These are phyloP conservation scores for Vitis labrusca DNA, from an alignment of 164 flowering plant species.

Conservation along the genomic window DNA sequence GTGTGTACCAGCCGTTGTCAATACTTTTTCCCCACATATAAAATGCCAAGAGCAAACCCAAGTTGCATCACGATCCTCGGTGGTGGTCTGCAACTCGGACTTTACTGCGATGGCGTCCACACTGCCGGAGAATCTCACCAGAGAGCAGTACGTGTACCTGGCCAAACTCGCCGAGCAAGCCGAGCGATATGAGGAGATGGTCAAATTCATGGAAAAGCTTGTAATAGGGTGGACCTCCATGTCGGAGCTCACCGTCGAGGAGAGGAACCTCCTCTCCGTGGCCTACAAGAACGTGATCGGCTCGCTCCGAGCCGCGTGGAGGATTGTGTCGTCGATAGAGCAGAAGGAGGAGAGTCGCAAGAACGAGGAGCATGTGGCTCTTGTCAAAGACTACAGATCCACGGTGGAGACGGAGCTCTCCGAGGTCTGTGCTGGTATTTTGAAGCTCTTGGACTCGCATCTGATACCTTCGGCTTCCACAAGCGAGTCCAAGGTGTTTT, in stretches of 20 bases:
- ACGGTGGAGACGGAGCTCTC: conserved; percentile 63
- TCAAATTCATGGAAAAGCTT: conserved; percentile 68
- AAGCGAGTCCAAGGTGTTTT: conserved; percentile 74
- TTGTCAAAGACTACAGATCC: conserved; percentile 67
- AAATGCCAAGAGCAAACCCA: too few relatives aligned
- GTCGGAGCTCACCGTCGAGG: conserved; percentile 74
- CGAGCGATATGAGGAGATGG: conserved; percentile 92
- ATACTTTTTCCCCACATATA: too few relatives aligned
- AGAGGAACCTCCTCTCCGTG: conserved; percentile 79
- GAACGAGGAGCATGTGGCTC: conserved; percentile 66
- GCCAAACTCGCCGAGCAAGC: conserved; percentile 85
- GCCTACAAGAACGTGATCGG: conserved; percentile 92
- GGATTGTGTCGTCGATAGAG: conserved; percentile 85
- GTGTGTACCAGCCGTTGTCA: too few relatives aligned
- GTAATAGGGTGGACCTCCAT: conserved; percentile 39
- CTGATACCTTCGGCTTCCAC: conserved; percentile 53
- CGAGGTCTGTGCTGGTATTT: conserved; percentile 54
- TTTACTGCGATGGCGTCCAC: conserved; percentile 13
- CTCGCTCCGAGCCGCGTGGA: conserved; percentile 83
- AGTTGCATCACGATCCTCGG: too few relatives aligned
- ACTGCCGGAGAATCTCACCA: conserved; percentile 42
- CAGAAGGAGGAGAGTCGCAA: conserved; percentile 78
- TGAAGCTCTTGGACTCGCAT: conserved; percentile 52
- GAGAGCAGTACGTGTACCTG: conserved; percentile 72
- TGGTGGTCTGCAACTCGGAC: too few relatives aligned